Base-by-base conservation (phyloP, 108 stramenopile genomes). In the Chaetoceros tenuissimus region DNA sequence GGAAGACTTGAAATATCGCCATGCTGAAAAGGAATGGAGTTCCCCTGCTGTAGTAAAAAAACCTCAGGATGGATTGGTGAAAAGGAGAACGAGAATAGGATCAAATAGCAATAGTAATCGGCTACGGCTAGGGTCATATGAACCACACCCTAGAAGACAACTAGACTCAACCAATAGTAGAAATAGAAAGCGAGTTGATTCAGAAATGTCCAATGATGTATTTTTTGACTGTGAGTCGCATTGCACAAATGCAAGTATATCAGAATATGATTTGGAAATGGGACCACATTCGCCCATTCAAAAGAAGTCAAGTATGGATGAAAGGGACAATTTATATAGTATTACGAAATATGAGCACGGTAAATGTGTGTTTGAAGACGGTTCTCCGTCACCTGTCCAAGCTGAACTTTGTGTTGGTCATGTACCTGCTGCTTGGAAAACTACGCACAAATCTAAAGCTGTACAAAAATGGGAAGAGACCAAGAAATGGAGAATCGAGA, bases 341-440 rank as follows among this genome's bases (percentile, higher is more conserved):
- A 51, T 72, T 20, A 71, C 71, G 23, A 34, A 58, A 25, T 77
- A 77, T 48, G 28, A 48, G n/a, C 24, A 68, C 28, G 54, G 70
- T 34, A 77, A 56, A 55, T 61, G 71, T 24, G 40, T 72, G 7
- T 77, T 78, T 31, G 27, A 57, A 10, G 61, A 72, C 58, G 77
- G 71, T 26, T 30, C 74, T 31, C 67, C 71, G n/a, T 73, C 80
- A 0, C 68, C 31, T 30, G 74, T 81, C 17, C 76, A 76, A 26
- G 62, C 55, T 19, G 77, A 73, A 19, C 74, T 75, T 29, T 66
- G 48, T 5, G 31, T 57, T 16, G 51, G 66, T 21, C 45, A 20
- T 7, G 61, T 73, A 24, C 80, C 80, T 10, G 7, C 55, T 26
- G 73, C 71, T 23, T 81, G 67, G 29, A 53, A 68, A 2, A 24